phyloP scores from a whole-genome alignment of 2,329 filamentous ascomycete species.

The Botrytis deweyae region DNA sequence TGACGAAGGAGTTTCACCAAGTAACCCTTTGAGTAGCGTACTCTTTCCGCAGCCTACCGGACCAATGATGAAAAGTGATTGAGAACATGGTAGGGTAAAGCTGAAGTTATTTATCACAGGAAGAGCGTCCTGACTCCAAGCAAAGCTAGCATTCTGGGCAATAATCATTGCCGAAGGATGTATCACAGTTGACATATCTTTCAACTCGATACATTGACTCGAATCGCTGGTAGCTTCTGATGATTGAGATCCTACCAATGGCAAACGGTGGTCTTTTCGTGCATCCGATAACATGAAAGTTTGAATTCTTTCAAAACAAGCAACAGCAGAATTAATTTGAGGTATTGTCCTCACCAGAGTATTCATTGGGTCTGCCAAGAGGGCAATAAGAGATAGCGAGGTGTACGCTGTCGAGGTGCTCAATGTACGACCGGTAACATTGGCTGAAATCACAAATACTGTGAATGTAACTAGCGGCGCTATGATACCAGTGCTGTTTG shows the following conservation, averaged over 20 bases:
- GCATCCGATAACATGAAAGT: slow-evolving; percentile 37
- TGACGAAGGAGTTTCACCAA: slow-evolving; percentile 34
- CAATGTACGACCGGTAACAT: slow-evolving; percentile 35
- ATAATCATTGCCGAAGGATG: slow-evolving; percentile 26
- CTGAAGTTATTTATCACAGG: slow-evolving; percentile 28
- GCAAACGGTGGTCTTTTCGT: slow-evolving; percentile 30
- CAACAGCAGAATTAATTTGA: slow-evolving; percentile 42
- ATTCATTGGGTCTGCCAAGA: slow-evolving; percentile 44
- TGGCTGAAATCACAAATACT: slow-evolving; percentile 40
- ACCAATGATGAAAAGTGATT: slow-evolving; percentile 37
- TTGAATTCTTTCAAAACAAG: slow-evolving; percentile 46
- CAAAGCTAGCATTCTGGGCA: slow-evolving; percentile 33
- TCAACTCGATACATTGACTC: slow-evolving; percentile 23
- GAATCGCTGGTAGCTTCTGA: neutral
- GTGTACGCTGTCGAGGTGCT: slow-evolving; percentile 43
- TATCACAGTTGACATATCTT: neutral
- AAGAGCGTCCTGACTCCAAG: slow-evolving; percentile 26
- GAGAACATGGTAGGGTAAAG: slow-evolving; percentile 24
- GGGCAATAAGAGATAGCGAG: slow-evolving; percentile 44
- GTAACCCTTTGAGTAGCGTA: slow-evolving; percentile 36
- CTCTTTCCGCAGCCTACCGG: slow-evolving; percentile 40
- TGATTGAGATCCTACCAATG: slow-evolving; percentile 14
- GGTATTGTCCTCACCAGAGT: slow-evolving; percentile 44
- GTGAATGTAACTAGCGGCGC: slow-evolving; percentile 45
- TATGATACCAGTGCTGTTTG: slow-evolving; percentile 34